These are phyloP conservation scores for Umbelopsis vinacea DNA, from an alignment of 192 early-diverging fungal genomes.

Conservation along the genomic window DNA sequence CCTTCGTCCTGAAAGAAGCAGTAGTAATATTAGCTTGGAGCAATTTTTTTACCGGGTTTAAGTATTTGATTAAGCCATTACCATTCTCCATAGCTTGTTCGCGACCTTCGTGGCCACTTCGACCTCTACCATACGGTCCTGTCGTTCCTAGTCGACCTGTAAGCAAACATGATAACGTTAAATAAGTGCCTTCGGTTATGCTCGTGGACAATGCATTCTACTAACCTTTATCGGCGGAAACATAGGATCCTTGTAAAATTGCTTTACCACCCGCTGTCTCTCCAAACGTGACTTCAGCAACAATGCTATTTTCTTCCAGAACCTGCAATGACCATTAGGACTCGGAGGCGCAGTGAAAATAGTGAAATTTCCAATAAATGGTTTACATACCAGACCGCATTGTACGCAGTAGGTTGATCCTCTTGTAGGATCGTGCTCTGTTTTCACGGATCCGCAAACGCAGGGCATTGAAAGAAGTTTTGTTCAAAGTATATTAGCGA, in stretches of 20 bases:
- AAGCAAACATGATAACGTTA: neutral
- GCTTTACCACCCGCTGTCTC: slow-evolving; percentile 88
- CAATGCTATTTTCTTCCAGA: slow-evolving; percentile 90
- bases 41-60: neutral
- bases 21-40: neutral
- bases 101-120: slow-evolving; percentile 62
- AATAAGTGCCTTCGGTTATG: too few species aligned
- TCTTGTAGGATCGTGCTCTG: slow-evolving; percentile 24
- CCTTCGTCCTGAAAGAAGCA: slow-evolving; percentile 56
- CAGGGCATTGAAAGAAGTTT: neutral
- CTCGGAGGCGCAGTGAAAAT: too few species aligned
- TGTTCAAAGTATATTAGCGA: neutral
- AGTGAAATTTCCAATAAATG: neutral
- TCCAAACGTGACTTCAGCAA: slow-evolving; percentile 89
- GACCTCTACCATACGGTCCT: slow-evolving; percentile 50
- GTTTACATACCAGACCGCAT: slow-evolving; percentile 26
- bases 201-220: too few species aligned
- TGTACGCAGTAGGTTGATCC: slow-evolving; percentile 33
- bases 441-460: slow-evolving; percentile 33
- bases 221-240: slow-evolving; percentile 64
- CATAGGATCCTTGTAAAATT: slow-evolving; percentile 73
- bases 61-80: slow-evolving; percentile 12
- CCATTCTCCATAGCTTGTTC: slow-evolving; percentile 70
- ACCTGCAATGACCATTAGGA: slow-evolving; percentile 56
- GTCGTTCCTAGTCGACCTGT: slow-evolving; percentile 7